Evolutionary conservation across 441 rosid genomes (phyloP), one percentile per base, ranked within the genome.

Genomic region (Eutrema salsugineum): DNA sequence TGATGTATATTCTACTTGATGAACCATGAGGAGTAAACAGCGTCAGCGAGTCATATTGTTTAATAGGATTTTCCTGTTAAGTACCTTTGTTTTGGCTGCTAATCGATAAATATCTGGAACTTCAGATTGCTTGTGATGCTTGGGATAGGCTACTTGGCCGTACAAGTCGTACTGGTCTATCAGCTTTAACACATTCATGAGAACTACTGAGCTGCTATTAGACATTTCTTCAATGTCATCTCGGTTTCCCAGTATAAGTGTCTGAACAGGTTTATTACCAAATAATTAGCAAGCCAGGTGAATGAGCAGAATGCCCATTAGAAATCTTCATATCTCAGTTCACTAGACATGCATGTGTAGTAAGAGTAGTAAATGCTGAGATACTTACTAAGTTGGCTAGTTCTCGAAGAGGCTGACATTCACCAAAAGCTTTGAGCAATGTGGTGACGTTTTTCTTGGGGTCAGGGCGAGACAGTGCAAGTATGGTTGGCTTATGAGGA

Each of bases 201-300:
- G 93, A 70, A 91, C 91, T 60, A 87, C 91, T 44, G 91, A 93
- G 70, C 81, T 95, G 76, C 97, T 94, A 2, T 81, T 67, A n/a
- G 97, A 74, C 99, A 95, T 92, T 80, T 84, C 98, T 16, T 92
- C 98, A 73, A 95, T 91, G 77, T 92, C 94, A 56, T 95, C 97
- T 76, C 97, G 79, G 70, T 92, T 95, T 56, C 99, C 98, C 88
- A 95, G 90, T 72, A 92, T 92, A 72, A 95, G 84, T 12, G 90
- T 88, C 99, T 95, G 90, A 43, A 63, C 47, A 76, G 61, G 66
- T 66, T 73, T 46, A 35, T 46, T 30, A 57, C 17, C 39, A 48
- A 58, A 22, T 49, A 58, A 9, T 70, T 69, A 58, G 55, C 55
- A 42, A 32, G 24, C 38, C 39, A 44, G 38, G 14, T 39, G 19